phyloP scores from a whole-genome alignment of 2,329 filamentous ascomycete species.

The Colletotrichum agaves region DNA sequence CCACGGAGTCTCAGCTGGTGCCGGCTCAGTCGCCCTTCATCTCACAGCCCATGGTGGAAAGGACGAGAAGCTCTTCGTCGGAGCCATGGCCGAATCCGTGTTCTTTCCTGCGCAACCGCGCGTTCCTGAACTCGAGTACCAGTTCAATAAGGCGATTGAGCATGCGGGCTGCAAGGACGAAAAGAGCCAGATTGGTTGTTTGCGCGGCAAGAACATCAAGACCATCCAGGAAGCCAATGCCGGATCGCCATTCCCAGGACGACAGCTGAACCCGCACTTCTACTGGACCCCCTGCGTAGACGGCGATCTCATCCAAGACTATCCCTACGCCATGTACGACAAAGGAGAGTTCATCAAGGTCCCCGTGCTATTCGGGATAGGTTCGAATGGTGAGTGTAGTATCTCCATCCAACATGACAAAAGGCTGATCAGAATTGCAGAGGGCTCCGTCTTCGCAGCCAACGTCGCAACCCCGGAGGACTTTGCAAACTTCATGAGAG shows the following conservation, averaged over 20 bases:
- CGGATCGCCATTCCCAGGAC: conserved; percentile 52
- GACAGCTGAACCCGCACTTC: conserved; percentile 51
- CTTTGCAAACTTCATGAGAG: conserved; percentile 53
- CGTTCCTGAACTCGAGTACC: conserved; percentile 58
- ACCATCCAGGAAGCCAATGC: conserved; percentile 54
- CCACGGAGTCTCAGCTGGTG: conserved; percentile 71
- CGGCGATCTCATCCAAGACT: conserved; percentile 55
- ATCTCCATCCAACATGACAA: too few relatives aligned
- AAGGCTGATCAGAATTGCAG: conserved; percentile 42
- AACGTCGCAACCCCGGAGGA: conserved; percentile 49
- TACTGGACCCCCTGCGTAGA: conserved; percentile 65
- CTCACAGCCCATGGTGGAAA: conserved; percentile 58
- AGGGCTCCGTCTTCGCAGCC: conserved; percentile 58
- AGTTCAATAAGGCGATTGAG: conserved; percentile 53
- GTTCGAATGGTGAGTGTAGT: conserved; percentile 52
- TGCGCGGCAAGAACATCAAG: conserved; percentile 49
- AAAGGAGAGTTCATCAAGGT: conserved; percentile 54
- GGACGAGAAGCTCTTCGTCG: conserved; percentile 57
- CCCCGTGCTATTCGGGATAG: conserved; percentile 57
- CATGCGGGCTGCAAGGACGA: conserved; percentile 50
- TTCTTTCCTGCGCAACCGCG: conserved; percentile 62
- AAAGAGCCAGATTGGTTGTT: conserved; percentile 52
- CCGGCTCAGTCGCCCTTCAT: conserved; percentile 65
- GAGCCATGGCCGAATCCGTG: conserved; percentile 57
- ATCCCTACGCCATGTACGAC: conserved; percentile 53